Evolutionary conservation across 257 asterid genomes (phyloP).

Genomic region (Rhazya stricta): DNA sequence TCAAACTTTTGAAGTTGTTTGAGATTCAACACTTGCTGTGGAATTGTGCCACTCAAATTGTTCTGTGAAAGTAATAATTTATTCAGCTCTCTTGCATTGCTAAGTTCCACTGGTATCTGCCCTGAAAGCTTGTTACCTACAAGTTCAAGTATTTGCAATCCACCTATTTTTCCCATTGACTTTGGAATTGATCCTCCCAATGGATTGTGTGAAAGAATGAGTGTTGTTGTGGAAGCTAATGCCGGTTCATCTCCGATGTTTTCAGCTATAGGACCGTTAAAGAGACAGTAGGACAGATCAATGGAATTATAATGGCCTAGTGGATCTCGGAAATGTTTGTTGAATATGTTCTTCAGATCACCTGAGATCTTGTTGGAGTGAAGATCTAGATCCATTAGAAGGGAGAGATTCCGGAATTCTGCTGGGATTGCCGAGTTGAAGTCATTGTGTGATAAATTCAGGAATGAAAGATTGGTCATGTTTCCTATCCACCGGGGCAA

Average conservation of each 20-base stretch:
- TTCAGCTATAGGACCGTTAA: conserved; percentile 37
- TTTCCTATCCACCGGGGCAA: conserved; percentile 63
- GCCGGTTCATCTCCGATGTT: conserved; percentile 33
- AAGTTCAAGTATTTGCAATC: conserved; percentile 30
- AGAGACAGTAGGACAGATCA: conserved; percentile 49
- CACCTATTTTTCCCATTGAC: conserved; percentile 41
- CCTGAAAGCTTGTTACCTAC: conserved; percentile 39
- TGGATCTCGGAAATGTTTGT: conserved; percentile 32
- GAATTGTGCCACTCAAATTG: conserved; percentile 51
- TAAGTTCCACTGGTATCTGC: conserved; percentile 44
- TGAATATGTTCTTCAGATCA: conserved; percentile 25
- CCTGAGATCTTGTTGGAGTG: conserved; percentile 63
- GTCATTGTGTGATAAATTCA: conserved; percentile 52
- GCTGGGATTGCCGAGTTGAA: conserved; percentile 48
- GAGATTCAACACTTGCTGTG: conserved; percentile 44
- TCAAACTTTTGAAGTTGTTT: conserved; percentile 32
- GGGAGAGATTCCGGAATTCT: conserved; percentile 40
- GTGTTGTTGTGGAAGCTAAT: conserved; percentile 24
- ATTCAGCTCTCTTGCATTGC: conserved; percentile 26
- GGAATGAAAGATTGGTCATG: conserved; percentile 42
- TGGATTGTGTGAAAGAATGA: conserved; percentile 51
- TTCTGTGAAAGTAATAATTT: conserved; percentile 44
- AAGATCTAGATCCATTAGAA: conserved; percentile 49
- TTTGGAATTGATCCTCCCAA: conserved; percentile 46
- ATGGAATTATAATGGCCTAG: conserved; percentile 39